A percentile compares a stretch with the other conserved stretches of the same genome.
phyloP scores from a whole-genome alignment of 306 rosid species.

The Sophora flavescens region DNA sequence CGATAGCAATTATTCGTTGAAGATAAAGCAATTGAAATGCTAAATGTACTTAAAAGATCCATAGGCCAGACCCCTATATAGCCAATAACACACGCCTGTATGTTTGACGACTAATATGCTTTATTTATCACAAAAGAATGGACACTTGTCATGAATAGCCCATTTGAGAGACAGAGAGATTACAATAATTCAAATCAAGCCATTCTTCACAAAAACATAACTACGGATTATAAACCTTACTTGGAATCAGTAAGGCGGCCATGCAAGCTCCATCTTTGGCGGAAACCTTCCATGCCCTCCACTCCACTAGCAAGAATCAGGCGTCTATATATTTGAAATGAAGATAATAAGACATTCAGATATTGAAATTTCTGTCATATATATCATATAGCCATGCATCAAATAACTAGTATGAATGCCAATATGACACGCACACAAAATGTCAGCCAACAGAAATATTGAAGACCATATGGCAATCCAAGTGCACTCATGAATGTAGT shows the following conservation, averaged over 20 bases:
- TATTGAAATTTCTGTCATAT: constrained; percentile 26
- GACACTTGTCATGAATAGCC: constrained; percentile 7
- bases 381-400: constrained; percentile 14
- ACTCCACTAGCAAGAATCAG: constrained; percentile 94
- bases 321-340: constrained; percentile 63
- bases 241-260: constrained; percentile 89
- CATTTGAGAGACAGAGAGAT: neutral
- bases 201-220: constrained; percentile 39
- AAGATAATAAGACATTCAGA: constrained; percentile 27
- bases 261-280: constrained; percentile 93
- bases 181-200: constrained; percentile 20
- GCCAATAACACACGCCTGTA: neutral
- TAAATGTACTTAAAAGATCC: constrained; percentile 7
- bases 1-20: constrained; percentile 17
- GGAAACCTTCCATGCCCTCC: constrained; percentile 88
- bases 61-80: neutral
- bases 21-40: constrained; percentile 20
- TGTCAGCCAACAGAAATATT: constrained; percentile 2
- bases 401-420: constrained; percentile 6
- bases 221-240: constrained; percentile 53
- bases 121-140: constrained; percentile 5
- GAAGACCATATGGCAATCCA: constrained; percentile 30
- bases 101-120: constrained; percentile 5
- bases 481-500: neutral
- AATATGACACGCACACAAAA: constrained; percentile 18